Evolutionary conservation across 495 filamentous ascomycete genomes (phyloP).

Genomic region (Xylaria longipes): DNA sequence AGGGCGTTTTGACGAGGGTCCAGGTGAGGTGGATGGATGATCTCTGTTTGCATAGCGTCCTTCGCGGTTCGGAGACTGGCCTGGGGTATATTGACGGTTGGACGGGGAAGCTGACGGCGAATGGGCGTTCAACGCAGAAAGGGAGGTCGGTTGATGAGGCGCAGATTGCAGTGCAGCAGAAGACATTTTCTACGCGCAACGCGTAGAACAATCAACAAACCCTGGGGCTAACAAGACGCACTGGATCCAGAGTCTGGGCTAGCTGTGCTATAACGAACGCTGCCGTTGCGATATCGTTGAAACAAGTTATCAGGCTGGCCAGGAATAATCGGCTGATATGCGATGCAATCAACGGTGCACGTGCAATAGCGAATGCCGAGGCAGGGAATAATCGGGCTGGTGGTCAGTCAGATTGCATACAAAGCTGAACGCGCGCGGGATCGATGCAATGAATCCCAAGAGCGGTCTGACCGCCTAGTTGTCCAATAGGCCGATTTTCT

Average conservation of each 20-base stretch:
- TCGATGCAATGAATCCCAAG: conserved; percentile 31
- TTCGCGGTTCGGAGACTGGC: conserved; percentile 50
- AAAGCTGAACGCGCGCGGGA: conserved; percentile 21
- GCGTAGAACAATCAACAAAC: conserved; percentile 30
- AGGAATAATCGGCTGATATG: conserved; percentile 11
- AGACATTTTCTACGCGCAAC: conserved; percentile 54
- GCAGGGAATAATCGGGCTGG: conserved; percentile 13
- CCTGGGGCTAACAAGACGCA: conserved; percentile 19
- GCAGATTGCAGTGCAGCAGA: conserved; percentile 63
- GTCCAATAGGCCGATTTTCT: conserved; percentile 36
- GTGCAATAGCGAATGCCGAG: conserved; percentile 12
- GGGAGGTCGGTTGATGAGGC: conserved; percentile 57
- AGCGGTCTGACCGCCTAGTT: conserved; percentile 38
- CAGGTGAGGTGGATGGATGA: conserved; percentile 42
- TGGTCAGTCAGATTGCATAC: conserved; percentile 15
- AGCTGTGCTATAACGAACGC: not conserved
- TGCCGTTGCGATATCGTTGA: conserved; percentile 7
- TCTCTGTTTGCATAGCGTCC: conserved; percentile 52
- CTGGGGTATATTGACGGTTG: conserved; percentile 51
- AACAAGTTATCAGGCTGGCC: conserved; percentile 10
- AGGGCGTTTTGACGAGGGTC: conserved; percentile 51
- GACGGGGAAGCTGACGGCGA: conserved; percentile 53
- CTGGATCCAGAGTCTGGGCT: not conserved
- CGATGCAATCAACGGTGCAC: conserved; percentile 18
- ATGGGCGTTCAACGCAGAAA: conserved; percentile 54